phyloP scores from a whole-genome alignment of 768 basidiomycete genomes.

The Lyophyllum shimeji region DNA sequence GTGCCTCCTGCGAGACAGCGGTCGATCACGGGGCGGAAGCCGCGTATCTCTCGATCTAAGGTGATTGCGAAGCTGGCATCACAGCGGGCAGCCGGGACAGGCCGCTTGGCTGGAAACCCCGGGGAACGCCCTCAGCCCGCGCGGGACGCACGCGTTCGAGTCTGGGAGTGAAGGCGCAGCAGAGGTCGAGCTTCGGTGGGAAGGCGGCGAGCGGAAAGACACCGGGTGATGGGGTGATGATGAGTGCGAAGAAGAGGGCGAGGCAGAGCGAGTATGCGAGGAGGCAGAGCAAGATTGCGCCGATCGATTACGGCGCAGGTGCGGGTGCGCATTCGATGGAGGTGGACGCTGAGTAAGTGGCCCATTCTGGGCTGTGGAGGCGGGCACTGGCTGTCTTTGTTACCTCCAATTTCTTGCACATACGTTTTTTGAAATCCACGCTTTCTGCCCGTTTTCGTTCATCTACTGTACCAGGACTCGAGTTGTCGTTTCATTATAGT shows the following conservation, averaged over 20 bases:
- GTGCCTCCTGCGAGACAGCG: constrained; percentile 21
- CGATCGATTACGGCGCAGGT: constrained; percentile 5
- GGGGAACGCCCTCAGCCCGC: constrained; percentile 20
- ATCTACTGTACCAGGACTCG: neutral
- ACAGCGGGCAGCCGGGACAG: constrained; percentile 52
- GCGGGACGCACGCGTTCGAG: constrained; percentile 49
- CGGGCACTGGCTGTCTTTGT: constrained; percentile 2
- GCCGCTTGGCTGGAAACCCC: constrained; percentile 4
- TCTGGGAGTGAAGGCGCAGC: constrained; percentile 40
- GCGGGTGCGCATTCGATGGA: constrained; percentile 7
- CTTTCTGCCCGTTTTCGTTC: neutral
- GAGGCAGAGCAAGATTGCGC: constrained; percentile 44
- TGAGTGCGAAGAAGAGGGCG: constrained; percentile 71
- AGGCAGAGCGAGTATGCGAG: constrained; percentile 77
- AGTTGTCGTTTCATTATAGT: neutral
- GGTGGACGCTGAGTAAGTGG: constrained; percentile 4
- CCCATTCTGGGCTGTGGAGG: neutral
- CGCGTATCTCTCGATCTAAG: constrained; percentile 78
- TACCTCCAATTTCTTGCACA: neutral
- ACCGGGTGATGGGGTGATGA: constrained; percentile 37
- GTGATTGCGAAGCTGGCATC: constrained; percentile 77
- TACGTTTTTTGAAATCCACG: neutral
- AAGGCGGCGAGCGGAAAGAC: constrained; percentile 28
- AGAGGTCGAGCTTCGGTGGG: constrained; percentile 38
- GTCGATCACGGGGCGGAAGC: constrained; percentile 52